Conservation (phyloP, 2,329 filamentous ascomycete genomes). For the Periconia macrospinosa region DNA sequence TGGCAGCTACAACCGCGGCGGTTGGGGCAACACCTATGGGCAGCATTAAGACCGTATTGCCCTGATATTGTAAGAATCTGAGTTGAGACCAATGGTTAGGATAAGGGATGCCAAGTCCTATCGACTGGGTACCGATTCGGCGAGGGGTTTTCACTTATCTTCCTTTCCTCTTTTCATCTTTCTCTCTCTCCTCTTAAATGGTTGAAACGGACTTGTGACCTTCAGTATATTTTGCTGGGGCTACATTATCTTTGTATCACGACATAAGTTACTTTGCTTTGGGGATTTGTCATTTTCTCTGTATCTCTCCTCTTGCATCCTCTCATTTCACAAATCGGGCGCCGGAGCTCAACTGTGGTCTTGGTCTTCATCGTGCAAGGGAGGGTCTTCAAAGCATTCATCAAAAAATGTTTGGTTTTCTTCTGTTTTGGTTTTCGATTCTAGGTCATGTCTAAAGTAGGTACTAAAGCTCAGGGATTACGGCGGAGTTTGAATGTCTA, state of each 20-base stretch:
- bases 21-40: conserved; percentile 54
- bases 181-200: conserved; percentile 2
- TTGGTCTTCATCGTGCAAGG: conserved; percentile 1
- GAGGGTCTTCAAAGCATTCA: conserved; percentile 5
- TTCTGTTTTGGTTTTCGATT: background rate
- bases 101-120: conserved; percentile 28
- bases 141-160: conserved; percentile 23
- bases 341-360: conserved; percentile 1
- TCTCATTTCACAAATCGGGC: conserved; percentile 24
- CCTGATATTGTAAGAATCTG: background rate
- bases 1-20: conserved; percentile 48
- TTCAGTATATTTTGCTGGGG: background rate
- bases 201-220: conserved; percentile 24
- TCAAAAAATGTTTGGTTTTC: background rate
- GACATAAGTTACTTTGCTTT: conserved; percentile 14
- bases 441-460: conserved; percentile 3
- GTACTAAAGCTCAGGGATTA: background rate
- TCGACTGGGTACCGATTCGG: conserved; percentile 20
- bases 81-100: conserved; percentile 5
- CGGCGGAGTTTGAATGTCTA: conserved; percentile 1
- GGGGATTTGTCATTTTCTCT: conserved; percentile 20
- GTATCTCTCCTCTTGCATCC: conserved; percentile 34
- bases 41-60: conserved; percentile 31
- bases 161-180: conserved; percentile 9
- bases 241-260: conserved; percentile 38